Evolutionary conservation across 257 asterid genomes (phyloP), one percentile per base, ranked within the genome.

Genomic region (Asclepias syriaca): DNA sequence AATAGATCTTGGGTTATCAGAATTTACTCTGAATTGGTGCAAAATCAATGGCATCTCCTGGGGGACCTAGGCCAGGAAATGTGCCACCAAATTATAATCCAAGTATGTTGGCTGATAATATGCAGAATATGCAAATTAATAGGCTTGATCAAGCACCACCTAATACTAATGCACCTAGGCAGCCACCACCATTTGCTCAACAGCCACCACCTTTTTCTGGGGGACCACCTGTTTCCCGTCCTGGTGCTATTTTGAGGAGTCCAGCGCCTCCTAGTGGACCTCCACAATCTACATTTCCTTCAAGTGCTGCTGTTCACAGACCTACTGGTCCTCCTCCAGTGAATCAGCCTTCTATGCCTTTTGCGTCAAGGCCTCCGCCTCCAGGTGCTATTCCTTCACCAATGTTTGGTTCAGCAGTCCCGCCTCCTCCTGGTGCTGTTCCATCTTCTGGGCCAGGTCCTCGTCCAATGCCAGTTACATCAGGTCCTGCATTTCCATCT

Each of bases 61-160:
- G 94, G 75, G 91, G 96, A 74, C 83, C 92, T 66, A 87, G 98
- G 84, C 94, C 97, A 8, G 93, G 96, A 84, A 92, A 79, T 84
- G 84, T 76, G 59, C 98, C 92, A 63, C 93, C 88, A 3, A 92
- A 83, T 80, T 86, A 81, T 74, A 95, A 90, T 59, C 94, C 97
- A 67, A 92, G 87, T 80, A 77, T 88, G 45, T 87, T 95, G 72
- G 86, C 93, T 74, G 84, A 87, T 60, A 86, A 88, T 74, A 86
- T 95, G 92, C 96, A 90, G 81, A 95, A 95, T 69, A 74, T 95
- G 55, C 92, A 95, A 73, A 74, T 95, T 21, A 81, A 87, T 76
- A 88, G 87, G 72, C 87, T 88, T 13, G 87, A 87, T 82, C 96
- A 88, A 80, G 91, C 88, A 71, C 88, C 82, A 37, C 51, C 83